These are phyloP conservation scores for Blastomyces parvus DNA, from an alignment of 2,329 filamentous ascomycete species.

Conservation along the genomic window DNA sequence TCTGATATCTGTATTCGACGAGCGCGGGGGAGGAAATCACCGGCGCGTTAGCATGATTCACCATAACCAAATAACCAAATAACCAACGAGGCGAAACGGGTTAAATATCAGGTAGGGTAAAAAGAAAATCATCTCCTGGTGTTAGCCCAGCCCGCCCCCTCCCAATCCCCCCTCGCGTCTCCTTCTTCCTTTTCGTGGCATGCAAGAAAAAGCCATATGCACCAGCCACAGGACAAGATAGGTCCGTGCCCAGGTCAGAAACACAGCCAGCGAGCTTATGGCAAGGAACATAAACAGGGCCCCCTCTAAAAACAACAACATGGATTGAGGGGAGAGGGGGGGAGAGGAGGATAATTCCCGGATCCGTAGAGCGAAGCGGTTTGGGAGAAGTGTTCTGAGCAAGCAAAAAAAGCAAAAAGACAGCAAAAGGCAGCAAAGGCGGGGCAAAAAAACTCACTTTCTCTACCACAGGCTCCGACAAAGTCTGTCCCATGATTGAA, in stretches of 20 bases:
- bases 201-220: no score
- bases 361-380: not conserved
- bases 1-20: constrained; percentile 62
- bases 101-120: not conserved
- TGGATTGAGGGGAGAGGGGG: not conserved
- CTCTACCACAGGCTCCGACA: constrained; percentile 96
- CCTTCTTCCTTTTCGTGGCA: not conserved
- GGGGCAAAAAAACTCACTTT: constrained; percentile 69
- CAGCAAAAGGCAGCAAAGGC: not conserved
- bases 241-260: not conserved
- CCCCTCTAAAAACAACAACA: not conserved
- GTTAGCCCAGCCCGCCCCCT: no score
- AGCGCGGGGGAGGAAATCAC: not conserved
- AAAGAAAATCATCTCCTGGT: not conserved
- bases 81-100: not conserved
- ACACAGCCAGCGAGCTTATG: not conserved
- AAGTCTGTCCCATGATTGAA: constrained; percentile 86
- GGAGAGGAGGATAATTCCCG: no score
- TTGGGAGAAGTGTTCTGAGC: not conserved
- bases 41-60: not conserved
- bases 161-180: no score
- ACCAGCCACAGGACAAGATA: not conserved
- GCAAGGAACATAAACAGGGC: not conserved
- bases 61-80: constrained; percentile 8
- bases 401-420: not conserved